Conservation (phyloP, 2,329 filamentous ascomycete genomes). For the Pseudogymnoascus destructans region DNA sequence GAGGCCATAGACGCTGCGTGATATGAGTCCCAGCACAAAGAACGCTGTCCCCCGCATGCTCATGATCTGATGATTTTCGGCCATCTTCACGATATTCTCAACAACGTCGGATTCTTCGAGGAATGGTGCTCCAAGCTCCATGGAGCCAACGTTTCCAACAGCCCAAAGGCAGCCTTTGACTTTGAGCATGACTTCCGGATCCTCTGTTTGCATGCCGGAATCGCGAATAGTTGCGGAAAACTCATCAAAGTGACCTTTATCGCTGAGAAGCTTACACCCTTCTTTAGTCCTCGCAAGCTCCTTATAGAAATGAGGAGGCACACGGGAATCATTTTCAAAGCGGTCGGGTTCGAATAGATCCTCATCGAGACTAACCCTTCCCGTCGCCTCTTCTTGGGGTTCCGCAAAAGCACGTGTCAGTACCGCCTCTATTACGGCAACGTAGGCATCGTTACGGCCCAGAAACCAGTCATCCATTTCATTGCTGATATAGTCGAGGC, state of each 20-base stretch:
- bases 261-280: constrained; percentile 75
- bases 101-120: constrained; percentile 84
- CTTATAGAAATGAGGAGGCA: constrained; percentile 96
- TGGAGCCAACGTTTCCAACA: constrained; percentile 93
- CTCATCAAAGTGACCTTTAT: constrained; percentile 93
- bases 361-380: constrained; percentile 29
- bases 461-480: constrained; percentile 99
- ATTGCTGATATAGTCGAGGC: constrained; percentile 94
- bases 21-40: constrained; percentile 87
- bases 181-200: constrained; percentile 74
- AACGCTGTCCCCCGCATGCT: constrained; percentile 91
- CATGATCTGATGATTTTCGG: constrained; percentile 77
- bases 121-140: constrained; percentile 93
- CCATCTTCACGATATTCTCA: constrained; percentile 74
- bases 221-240: constrained; percentile 83
- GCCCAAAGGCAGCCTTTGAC: constrained; percentile 97
- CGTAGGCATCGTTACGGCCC: constrained; percentile 92
- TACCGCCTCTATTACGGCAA: constrained; percentile 88
- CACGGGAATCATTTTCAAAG: constrained; percentile 36
- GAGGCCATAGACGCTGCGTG: constrained; percentile 78
- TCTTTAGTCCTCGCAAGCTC: constrained; percentile 87
- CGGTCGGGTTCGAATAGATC: constrained; percentile 27
- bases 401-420: constrained; percentile 66
- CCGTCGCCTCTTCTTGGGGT: constrained; percentile 30
- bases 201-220: constrained; percentile 71